phyloP scores from a whole-genome alignment of 805 yeast species.

The Nakazawaea molendinolei region DNA sequence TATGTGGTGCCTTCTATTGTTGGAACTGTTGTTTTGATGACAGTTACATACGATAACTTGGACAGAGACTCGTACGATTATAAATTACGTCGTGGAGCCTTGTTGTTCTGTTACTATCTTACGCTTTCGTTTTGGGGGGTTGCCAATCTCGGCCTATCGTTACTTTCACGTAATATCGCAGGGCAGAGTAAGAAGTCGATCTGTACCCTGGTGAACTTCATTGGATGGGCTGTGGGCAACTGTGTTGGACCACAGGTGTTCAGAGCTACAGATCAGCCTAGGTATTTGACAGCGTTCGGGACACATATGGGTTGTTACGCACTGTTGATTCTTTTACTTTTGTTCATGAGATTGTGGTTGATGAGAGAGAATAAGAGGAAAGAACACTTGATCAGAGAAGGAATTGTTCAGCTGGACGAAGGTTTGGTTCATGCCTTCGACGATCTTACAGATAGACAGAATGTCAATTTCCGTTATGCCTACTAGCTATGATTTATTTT shows the following conservation, averaged over 20 bases:
- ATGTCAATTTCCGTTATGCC: constrained; percentile 17
- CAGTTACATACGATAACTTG: constrained; percentile 18
- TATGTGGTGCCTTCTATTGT: constrained; percentile 25
- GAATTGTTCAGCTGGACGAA: constrained; percentile 12
- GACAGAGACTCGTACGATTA: constrained; percentile 14
- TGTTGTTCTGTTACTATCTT: constrained; percentile 24
- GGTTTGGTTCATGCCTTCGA: constrained; percentile 21
- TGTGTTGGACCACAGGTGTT: constrained; percentile 19
- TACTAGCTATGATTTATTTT: no score
- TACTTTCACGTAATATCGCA: constrained; percentile 23
- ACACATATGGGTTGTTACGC: constrained; percentile 23
- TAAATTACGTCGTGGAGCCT: constrained; percentile 19
- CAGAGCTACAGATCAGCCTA: constrained; percentile 11
- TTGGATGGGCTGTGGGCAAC: constrained; percentile 18
- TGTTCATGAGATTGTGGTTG: constrained; percentile 20
- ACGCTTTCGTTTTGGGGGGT: constrained; percentile 22
- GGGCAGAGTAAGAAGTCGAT: constrained; percentile 23
- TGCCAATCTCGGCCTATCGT: constrained; percentile 17
- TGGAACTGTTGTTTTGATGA: constrained; percentile 24
- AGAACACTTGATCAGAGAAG: constrained; percentile 15
- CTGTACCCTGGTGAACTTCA: constrained; percentile 18
- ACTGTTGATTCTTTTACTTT: constrained; percentile 18
- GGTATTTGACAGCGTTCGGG: constrained; percentile 16
- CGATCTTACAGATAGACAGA: constrained; percentile 22
- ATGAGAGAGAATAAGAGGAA: constrained; percentile 21